These are phyloP conservation scores for Histomonas meleagridis DNA, from an alignment of 208 protist species.

Conservation along the genomic window DNA sequence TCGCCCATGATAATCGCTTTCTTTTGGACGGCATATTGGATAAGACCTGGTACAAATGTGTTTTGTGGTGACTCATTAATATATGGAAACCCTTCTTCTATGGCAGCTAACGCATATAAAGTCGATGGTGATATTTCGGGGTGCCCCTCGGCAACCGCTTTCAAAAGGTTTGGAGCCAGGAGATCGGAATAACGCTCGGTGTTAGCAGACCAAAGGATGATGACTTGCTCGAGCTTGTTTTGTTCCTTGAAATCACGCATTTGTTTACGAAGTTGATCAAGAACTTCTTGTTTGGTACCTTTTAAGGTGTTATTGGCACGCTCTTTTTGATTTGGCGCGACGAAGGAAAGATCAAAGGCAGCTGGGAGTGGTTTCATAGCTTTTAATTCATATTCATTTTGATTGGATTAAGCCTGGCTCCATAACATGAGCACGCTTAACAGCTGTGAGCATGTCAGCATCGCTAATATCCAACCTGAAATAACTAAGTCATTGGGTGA, in stretches of 20 bases:
- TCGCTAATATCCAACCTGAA: constrained; percentile 88
- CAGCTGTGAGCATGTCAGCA: constrained; percentile 75
- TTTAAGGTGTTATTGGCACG: constrained; percentile 83
- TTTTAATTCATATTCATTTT: constrained; percentile 67
- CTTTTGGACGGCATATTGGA: constrained; percentile 42
- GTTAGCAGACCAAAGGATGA: constrained; percentile 94
- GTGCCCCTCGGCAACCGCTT: constrained; percentile 60
- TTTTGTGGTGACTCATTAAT: constrained; percentile 98
- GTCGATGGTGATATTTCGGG: constrained; percentile 80
- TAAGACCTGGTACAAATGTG: constrained; percentile 76
- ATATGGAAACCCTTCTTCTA: constrained; percentile 83
- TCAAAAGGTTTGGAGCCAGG: constrained; percentile 72
- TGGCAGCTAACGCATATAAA: constrained; percentile 83
- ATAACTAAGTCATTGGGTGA: constrained; percentile 85
- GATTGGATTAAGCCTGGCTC: constrained; percentile 66
- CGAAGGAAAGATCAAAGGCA: constrained; percentile 87
- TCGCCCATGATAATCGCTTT: constrained; percentile 81
- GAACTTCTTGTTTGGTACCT: constrained; percentile 69
- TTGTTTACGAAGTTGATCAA: constrained; percentile 78
- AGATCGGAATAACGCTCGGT: constrained; percentile 87
- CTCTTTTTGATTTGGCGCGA: constrained; percentile 86
- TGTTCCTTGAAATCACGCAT: constrained; percentile 69
- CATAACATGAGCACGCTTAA: constrained; percentile 77
- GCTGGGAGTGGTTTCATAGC: constrained; percentile 74
- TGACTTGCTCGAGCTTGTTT: constrained; percentile 80